Conservation (phyloP, 345 rosid genomes). For the Linum tenue region DNA sequence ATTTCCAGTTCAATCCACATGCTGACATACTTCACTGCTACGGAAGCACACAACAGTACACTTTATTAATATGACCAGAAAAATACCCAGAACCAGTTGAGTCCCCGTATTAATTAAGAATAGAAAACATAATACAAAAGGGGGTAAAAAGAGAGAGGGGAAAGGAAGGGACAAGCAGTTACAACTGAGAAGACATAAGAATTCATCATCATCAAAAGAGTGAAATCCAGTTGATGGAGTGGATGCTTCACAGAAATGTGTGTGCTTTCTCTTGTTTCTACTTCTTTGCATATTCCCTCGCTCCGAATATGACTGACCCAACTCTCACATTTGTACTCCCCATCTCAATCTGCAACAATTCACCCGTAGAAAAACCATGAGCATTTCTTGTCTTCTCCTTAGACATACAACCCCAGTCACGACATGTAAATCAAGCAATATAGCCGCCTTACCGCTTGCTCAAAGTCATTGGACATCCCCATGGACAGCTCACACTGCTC, state of each 20-base stretch:
- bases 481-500: constrained; percentile 89
- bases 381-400: neutral
- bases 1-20: too few relatives aligned
- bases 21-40: too few relatives aligned
- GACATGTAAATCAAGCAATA: neutral
- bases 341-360: constrained; percentile 60
- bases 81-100: too few relatives aligned
- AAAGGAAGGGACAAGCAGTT: neutral
- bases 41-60: too few relatives aligned
- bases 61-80: too few relatives aligned
- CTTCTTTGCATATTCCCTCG: constrained; percentile 78
- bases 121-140: too few relatives aligned
- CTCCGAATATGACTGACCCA: constrained; percentile 85
- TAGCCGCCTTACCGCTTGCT: constrained; percentile 63
- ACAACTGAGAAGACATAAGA: neutral
- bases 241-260: neutral
- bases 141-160: neutral
- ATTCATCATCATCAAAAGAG: too few relatives aligned
- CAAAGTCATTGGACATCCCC: constrained; percentile 97
- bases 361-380: neutral
- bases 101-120: too few relatives aligned
- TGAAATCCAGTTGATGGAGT: neutral
- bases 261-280: neutral
- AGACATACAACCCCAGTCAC: constrained; percentile 1
- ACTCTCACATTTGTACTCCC: constrained; percentile 91